Evolutionary conservation across 192 early-diverging fungal genomes (phyloP), one percentile per base, ranked within the genome.

Genomic region (Coemansia sp.): DNA sequence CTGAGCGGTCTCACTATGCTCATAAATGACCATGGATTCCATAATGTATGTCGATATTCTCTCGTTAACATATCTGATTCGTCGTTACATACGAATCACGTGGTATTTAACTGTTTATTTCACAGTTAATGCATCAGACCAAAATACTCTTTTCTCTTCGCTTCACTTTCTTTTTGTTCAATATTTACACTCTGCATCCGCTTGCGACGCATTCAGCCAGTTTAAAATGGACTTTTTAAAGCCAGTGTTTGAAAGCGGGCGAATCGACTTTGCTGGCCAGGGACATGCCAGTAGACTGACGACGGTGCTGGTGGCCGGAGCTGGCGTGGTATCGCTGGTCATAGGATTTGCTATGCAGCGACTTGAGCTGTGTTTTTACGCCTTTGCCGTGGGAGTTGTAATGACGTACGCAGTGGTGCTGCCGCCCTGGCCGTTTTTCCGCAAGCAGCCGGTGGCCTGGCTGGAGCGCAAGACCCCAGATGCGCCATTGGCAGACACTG

Each of bases 211-310:
- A 32, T 32, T 32, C 32, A 7, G 32, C 32, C 32, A 32, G 32
- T 32, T 32, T 32, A 66, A 66, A 63, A 75, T 81, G 78, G 73
- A 71, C 62, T 51, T 69, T 65, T 62, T 81, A 17, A 70, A 56
- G 65, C 66, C 72, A 0, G 61, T 75, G 17, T 60, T 72, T 8
- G 78, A 75, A 58, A 69, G 78, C 58, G 78, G 78, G 23, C 54
- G 78, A 19, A 81, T 81, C 57, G 78, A 81, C 63, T 81, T 81
- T 55, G 39, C 35, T n/a, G 78, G 78, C 22, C 78, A 81, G 69
- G 22, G 63, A 29, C 63, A 60, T n/a, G 78, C 73, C 10, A 66
- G 64, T 66, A 65, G 48, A 32, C 9, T 81, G 58, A 39, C 78
- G 2, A 72, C 60, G 10, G 51, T 49, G 54, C 51, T 75, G 11